phyloP scores from a whole-genome alignment of 176 grass and related monocot genomes.

The Poa annua region DNA sequence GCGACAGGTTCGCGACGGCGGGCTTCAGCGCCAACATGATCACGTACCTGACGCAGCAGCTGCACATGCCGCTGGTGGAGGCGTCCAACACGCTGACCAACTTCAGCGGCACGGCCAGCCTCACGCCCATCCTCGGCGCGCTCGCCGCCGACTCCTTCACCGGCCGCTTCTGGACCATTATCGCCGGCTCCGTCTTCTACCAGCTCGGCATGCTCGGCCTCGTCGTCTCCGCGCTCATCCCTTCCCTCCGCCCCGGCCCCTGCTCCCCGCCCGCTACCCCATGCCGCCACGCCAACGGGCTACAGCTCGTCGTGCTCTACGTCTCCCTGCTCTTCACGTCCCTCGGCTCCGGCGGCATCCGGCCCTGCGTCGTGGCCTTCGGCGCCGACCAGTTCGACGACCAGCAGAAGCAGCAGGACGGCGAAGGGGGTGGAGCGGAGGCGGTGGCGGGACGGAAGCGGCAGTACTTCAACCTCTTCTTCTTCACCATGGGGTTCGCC shows the following conservation, averaged over 20 bases:
- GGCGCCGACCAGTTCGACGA: slow-evolving; percentile 73
- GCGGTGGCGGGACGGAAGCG: slow-evolving; percentile 44
- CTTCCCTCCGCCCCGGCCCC: slow-evolving; percentile 40
- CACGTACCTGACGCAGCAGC: slow-evolving; percentile 71
- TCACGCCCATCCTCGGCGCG: slow-evolving; percentile 75
- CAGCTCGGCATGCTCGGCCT: slow-evolving; percentile 66
- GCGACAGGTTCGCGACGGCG: slow-evolving; percentile 57
- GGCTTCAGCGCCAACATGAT: slow-evolving; percentile 77
- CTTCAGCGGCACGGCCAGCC: slow-evolving; percentile 62
- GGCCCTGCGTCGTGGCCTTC: slow-evolving; percentile 76
- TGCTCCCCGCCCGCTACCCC: slow-evolving; percentile 16
- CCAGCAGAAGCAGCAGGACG: not conserved
- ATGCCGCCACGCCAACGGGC: slow-evolving; percentile 50
- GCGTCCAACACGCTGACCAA: slow-evolving; percentile 75
- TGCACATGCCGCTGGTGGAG: slow-evolving; percentile 73
- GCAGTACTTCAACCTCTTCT: slow-evolving; percentile 85
- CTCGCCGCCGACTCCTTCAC: slow-evolving; percentile 68
- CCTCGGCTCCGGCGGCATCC: slow-evolving; percentile 67
- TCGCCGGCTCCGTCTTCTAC: slow-evolving; percentile 62
- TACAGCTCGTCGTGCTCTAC: slow-evolving; percentile 65
- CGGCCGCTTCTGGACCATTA: slow-evolving; percentile 80
- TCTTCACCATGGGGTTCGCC: slow-evolving; percentile 62
- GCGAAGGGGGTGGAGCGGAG: not conserved
- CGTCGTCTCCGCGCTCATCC: slow-evolving; percentile 59
- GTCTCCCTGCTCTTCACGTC: slow-evolving; percentile 65